phyloP scores from a whole-genome alignment of 495 filamentous ascomycete species.

The Tuber brumale region DNA sequence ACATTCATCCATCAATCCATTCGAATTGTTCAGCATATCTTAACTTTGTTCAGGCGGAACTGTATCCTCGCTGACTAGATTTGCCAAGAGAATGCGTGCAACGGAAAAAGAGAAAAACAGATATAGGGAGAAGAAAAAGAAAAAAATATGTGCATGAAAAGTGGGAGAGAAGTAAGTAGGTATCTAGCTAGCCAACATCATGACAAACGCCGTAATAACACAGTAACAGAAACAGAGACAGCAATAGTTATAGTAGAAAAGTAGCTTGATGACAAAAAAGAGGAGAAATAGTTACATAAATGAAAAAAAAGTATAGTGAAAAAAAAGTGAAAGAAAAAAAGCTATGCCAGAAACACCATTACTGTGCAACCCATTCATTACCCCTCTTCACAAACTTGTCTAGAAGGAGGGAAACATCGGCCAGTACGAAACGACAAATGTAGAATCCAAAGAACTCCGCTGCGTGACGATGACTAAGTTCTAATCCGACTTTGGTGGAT shows the following conservation, averaged over 20 bases:
- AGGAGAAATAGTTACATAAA: slow-evolving; percentile 21
- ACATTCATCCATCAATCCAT: background rate
- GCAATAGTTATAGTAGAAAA: slow-evolving; percentile 6
- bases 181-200: slow-evolving; percentile 4
- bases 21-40: background rate
- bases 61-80: background rate
- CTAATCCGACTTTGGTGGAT: slow-evolving; percentile 85
- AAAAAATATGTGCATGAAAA: slow-evolving; percentile 3
- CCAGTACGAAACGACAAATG: slow-evolving; percentile 83
- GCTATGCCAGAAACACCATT: slow-evolving; percentile 16
- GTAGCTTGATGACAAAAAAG: slow-evolving; percentile 3
- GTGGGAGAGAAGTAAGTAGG: background rate
- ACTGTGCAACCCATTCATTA: slow-evolving; percentile 75
- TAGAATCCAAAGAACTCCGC: slow-evolving; percentile 98
- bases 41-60: background rate
- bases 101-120: background rate
- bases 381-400: slow-evolving; percentile 97
- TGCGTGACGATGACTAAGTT: slow-evolving; percentile 85
- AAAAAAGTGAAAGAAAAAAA: slow-evolving; percentile 16
- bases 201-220: background rate
- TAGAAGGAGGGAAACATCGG: slow-evolving; percentile 76
- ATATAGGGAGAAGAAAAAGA: background rate
- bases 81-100: background rate
- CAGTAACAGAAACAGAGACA: background rate
- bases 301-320: slow-evolving; percentile 15